Conservation (phyloP, 2,329 filamentous ascomycete genomes). For the Aspergillus sclerotialis region DNA sequence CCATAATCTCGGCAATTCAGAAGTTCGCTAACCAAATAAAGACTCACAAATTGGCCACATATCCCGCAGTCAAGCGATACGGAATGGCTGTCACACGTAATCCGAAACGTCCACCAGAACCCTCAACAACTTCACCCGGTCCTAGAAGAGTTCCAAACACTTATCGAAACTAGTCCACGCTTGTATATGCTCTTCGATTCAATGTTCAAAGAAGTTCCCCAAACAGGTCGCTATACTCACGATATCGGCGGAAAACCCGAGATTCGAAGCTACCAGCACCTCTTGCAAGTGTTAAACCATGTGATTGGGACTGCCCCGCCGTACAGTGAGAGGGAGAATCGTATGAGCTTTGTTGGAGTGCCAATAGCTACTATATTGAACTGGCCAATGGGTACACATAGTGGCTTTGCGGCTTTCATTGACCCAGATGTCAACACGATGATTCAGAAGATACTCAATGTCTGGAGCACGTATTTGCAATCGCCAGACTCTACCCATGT, state of each 20-base stretch:
- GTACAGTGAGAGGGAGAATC: constrained; percentile 4
- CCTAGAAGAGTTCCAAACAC: constrained; percentile 53
- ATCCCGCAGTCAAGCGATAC: background rate
- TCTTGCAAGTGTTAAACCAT: constrained; percentile 59
- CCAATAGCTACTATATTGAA: constrained; percentile 50
- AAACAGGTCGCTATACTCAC: constrained; percentile 49
- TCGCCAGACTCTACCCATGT: constrained; percentile 50
- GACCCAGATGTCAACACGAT: constrained; percentile 43
- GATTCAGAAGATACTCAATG: constrained; percentile 45
- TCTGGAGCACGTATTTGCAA: constrained; percentile 49
- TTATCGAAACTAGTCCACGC: constrained; percentile 56
- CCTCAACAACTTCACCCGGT: constrained; percentile 48
- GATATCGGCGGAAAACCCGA: constrained; percentile 55
- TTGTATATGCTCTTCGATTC: constrained; percentile 58
- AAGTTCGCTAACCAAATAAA: background rate
- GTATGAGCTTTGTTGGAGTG: constrained; percentile 39
- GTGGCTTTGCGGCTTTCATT: constrained; percentile 45
- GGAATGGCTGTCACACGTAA: constrained; percentile 50
- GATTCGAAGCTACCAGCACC: constrained; percentile 57
- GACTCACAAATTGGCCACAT: background rate
- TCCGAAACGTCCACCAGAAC: constrained; percentile 46
- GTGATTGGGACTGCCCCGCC: constrained; percentile 4
- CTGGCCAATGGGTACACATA: constrained; percentile 48
- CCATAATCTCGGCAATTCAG: background rate
- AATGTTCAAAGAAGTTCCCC: constrained; percentile 61